phyloP scores from a whole-genome alignment of 768 basidiomycete species.

The Russula virescens region DNA sequence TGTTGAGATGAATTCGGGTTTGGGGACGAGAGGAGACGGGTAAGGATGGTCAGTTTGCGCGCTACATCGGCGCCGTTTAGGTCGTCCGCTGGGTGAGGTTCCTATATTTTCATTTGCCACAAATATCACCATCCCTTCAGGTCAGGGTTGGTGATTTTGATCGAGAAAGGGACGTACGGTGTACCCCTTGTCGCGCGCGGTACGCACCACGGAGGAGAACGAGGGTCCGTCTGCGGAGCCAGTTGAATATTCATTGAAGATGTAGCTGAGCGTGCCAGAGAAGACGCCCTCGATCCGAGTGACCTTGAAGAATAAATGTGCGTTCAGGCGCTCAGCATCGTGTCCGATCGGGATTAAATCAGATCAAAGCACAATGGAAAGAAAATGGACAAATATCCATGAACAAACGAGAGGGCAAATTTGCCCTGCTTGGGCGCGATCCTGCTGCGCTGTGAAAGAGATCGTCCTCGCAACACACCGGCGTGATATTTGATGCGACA shows the following conservation, averaged over 20 bases:
- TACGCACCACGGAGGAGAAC: conserved; percentile 85
- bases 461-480: too few relatives aligned
- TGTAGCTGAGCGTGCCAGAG: conserved; percentile 96
- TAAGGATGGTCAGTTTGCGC: conserved; percentile 92
- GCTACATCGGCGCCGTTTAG: conserved; percentile 96
- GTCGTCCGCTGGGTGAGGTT: conserved; percentile 96
- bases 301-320: conserved; percentile 40
- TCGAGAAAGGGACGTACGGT: conserved; percentile 50
- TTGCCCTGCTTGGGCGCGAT: too few relatives aligned
- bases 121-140: too few relatives aligned
- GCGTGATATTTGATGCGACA: too few relatives aligned
- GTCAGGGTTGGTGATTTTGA: background rate
- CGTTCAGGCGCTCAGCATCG: too few relatives aligned
- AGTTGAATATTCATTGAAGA: conserved; percentile 93
- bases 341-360: too few relatives aligned
- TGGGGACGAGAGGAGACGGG: conserved; percentile 62
- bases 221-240: conserved; percentile 58
- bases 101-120: conserved; percentile 42
- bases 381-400: too few relatives aligned
- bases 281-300: conserved; percentile 96
- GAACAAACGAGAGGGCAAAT: too few relatives aligned
- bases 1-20: background rate
- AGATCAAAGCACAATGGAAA: background rate
- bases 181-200: conserved; percentile 90
- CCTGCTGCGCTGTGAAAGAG: too few relatives aligned